Conservation (phyloP, 148 eudicot genomes). For the Spergularia bocconei region DNA sequence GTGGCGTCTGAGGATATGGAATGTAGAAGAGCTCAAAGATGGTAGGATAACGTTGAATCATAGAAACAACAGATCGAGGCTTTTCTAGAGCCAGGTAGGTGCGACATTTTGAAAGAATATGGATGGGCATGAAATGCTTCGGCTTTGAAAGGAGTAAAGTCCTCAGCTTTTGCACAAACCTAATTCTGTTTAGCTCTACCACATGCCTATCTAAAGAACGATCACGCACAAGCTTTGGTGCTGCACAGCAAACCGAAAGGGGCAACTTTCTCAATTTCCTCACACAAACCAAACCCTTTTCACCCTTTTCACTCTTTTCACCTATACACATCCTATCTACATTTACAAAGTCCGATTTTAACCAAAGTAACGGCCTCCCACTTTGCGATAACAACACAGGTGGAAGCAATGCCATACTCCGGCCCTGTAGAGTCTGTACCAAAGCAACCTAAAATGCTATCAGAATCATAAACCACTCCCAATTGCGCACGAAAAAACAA, state of each 20-base stretch:
- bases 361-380: conserved; percentile 16
- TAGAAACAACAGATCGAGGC: conserved; percentile 58
- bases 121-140: conserved; percentile 76
- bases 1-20: conserved; percentile 63
- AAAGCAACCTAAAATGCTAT: not conserved
- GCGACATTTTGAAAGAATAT: conserved; percentile 70
- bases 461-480: not conserved
- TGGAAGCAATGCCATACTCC: conserved; percentile 34
- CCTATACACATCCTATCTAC: conserved; percentile 7
- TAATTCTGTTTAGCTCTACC: conserved; percentile 66
- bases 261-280: conserved; percentile 25
- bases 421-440: not conserved
- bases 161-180: conserved; percentile 83
- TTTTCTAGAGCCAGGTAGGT: conserved; percentile 58
- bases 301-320: conserved; percentile 5
- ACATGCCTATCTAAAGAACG: conserved; percentile 74
- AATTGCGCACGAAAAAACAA: not conserved
- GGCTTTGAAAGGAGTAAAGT: conserved; percentile 86
- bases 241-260: conserved; percentile 38
- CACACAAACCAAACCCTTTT: conserved; percentile 7
- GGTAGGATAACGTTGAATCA: conserved; percentile 86
- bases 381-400: conserved; percentile 23
- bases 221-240: conserved; percentile 66
- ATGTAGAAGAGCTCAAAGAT: conserved; percentile 80
- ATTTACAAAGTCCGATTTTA: conserved; percentile 28